These are phyloP conservation scores for Acacia acuminata DNA, from an alignment of 306 rosid genomes.

Conservation along the genomic window DNA sequence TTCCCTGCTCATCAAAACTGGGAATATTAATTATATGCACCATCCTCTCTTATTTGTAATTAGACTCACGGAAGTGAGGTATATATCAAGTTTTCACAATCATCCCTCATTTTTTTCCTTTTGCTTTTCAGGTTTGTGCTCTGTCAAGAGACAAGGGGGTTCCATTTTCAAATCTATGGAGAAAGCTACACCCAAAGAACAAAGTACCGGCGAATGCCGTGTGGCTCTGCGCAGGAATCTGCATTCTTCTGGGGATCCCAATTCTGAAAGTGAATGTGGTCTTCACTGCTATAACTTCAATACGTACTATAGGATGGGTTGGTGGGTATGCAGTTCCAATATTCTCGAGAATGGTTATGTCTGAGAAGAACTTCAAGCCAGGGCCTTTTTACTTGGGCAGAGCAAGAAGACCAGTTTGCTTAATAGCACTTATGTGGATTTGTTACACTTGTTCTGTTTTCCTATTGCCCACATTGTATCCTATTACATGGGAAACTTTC, in stretches of 20 bases:
- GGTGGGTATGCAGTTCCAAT: conserved; percentile 93
- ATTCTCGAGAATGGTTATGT: conserved; percentile 76
- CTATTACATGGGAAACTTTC: conserved; percentile 72
- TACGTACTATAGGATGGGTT: conserved; percentile 83
- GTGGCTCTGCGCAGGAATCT: conserved; percentile 83
- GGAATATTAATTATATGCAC: background rate
- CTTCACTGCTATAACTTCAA: conserved; percentile 79
- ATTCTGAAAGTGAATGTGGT: conserved; percentile 71
- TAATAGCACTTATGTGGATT: conserved; percentile 79
- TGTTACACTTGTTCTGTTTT: conserved; percentile 86
- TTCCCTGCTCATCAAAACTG: no score
- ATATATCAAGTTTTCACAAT: background rate
- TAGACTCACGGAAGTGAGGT: background rate
- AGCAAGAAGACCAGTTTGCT: conserved; percentile 74
- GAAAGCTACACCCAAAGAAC: conserved; percentile 66
- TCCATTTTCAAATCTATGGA: conserved; percentile 74
- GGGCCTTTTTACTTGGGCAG: conserved; percentile 85
- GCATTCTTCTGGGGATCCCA: conserved; percentile 84
- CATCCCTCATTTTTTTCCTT: background rate
- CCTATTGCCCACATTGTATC: conserved; percentile 75
- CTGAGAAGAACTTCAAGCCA: conserved; percentile 65
- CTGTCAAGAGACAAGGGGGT: conserved; percentile 79
- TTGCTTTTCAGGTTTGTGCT: conserved; percentile 68
- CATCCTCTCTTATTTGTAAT: background rate
- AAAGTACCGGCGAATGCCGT: conserved; percentile 87